phyloP scores from a whole-genome alignment of 2,329 filamentous ascomycete species.

The Drechslera avenae region DNA sequence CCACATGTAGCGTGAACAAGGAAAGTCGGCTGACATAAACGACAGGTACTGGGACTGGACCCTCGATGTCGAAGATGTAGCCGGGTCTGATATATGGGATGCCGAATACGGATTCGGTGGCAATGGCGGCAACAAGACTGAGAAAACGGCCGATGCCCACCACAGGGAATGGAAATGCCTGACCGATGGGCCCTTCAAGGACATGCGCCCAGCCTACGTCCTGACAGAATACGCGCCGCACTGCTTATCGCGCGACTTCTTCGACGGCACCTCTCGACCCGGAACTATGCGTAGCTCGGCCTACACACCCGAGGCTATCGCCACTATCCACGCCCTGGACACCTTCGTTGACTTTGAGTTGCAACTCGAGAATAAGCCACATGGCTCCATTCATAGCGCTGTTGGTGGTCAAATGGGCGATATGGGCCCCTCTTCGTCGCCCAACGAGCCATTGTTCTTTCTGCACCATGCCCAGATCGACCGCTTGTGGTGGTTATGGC shows the following conservation, averaged over 20 bases:
- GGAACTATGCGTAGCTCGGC: no score
- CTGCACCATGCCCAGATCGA: no score
- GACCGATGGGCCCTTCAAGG: not conserved
- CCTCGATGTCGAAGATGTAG: not conserved
- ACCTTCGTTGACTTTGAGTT: no score
- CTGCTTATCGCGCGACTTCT: not conserved
- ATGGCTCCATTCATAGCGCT: no score
- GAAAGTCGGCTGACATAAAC: not conserved
- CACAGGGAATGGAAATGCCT: not conserved
- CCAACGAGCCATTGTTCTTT: no score
- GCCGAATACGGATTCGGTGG: not conserved
- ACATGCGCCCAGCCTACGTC: not conserved
- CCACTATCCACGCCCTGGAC: no score
- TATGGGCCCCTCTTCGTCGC: no score
- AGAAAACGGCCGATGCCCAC: not conserved
- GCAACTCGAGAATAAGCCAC: no score
- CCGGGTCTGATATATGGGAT: not conserved
- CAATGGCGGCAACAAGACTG: not conserved
- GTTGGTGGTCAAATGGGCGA: no score
- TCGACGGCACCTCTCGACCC: not conserved
- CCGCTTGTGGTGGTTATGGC: no score
- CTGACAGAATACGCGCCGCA: not conserved
- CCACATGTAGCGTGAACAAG: not conserved
- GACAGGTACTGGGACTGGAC: not conserved
- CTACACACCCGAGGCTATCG: no score